A percentile compares a stretch with the other conserved stretches of the same genome.
Evolutionary conservation across 495 filamentous ascomycete species (phyloP).

Genomic region (Cenococcum geophilum): DNA sequence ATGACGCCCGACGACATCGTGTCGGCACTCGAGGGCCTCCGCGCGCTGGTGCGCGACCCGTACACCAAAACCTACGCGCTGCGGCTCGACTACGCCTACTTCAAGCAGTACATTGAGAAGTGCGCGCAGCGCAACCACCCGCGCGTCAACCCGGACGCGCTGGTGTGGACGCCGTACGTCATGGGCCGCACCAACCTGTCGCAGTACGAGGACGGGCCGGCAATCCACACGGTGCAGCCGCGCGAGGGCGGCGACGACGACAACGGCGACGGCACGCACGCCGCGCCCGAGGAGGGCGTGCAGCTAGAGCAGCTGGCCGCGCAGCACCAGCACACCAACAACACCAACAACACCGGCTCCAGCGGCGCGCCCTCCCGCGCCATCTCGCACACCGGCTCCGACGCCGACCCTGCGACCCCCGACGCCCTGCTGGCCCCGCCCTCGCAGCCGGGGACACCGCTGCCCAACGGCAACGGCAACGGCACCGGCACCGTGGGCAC

Average conservation of each 20-base stretch:
- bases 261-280: constrained; percentile 45
- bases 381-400: constrained; percentile 13
- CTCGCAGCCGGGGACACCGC: constrained; percentile 21
- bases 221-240: constrained; percentile 81
- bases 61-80: constrained; percentile 82
- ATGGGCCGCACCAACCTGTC: constrained; percentile 84
- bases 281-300: constrained; percentile 37
- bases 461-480: constrained; percentile 26
- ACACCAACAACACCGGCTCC: constrained; percentile 24
- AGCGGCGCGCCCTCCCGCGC: not conserved
- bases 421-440: constrained; percentile 6
- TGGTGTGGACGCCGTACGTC: constrained; percentile 96
- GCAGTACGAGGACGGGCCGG: constrained; percentile 73
- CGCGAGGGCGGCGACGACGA: constrained; percentile 63
- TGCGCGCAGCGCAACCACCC: constrained; percentile 85
- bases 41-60: constrained; percentile 84
- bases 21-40: constrained; percentile 80
- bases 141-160: constrained; percentile 68
- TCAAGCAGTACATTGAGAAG: constrained; percentile 72
- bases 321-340: no score
- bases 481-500: not conserved
- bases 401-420: not conserved
- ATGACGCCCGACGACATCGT: constrained; percentile 96
- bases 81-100: constrained; percentile 74
- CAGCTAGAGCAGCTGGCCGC: constrained; percentile 31